Conservation (phyloP, 2,329 filamentous ascomycete genomes). For the Xylaria sp. region DNA sequence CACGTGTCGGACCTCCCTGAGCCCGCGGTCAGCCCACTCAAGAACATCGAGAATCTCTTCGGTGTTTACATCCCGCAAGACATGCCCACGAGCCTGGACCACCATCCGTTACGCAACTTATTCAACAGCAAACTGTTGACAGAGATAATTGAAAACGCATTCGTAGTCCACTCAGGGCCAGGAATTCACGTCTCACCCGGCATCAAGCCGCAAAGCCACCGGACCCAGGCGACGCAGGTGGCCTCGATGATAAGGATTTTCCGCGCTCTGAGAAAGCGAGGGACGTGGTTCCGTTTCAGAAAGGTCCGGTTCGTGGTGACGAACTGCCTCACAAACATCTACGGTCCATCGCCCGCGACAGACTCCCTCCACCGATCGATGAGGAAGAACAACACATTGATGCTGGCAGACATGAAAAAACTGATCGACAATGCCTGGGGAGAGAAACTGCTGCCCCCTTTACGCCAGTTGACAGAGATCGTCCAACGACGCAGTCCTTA, state of each 20-base stretch:
- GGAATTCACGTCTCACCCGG: slow-evolving; percentile 2
- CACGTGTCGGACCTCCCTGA: slow-evolving; percentile 41
- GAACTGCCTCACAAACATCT: slow-evolving; percentile 33
- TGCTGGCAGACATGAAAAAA: slow-evolving; percentile 32
- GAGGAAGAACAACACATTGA: slow-evolving; percentile 27
- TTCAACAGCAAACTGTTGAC: slow-evolving; percentile 39
- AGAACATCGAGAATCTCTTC: slow-evolving; percentile 31
- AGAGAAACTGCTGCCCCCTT: slow-evolving; percentile 29
- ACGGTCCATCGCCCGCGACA: slow-evolving; percentile 25
- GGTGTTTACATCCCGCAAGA: slow-evolving; percentile 39
- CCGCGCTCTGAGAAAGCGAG: slow-evolving; percentile 31
- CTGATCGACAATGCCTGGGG: slow-evolving; percentile 38
- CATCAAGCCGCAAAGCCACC: slow-evolving; percentile 5
- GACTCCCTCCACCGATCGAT: slow-evolving; percentile 21
- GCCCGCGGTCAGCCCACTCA: slow-evolving; percentile 29
- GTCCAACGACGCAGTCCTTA: slow-evolving; percentile 24
- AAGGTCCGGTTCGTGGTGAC: slow-evolving; percentile 28
- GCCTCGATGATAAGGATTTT: slow-evolving; percentile 33
- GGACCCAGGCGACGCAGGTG: slow-evolving; percentile 27
- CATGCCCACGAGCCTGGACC: slow-evolving; percentile 36
- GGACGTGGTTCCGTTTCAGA: slow-evolving; percentile 25
- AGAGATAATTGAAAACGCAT: slow-evolving; percentile 42
- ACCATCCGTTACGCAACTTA: slow-evolving; percentile 45
- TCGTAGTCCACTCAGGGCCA: slow-evolving; percentile 35
- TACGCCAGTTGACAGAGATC: slow-evolving; percentile 25